Evolutionary conservation across 2,329 filamentous ascomycete genomes (phyloP).

Genomic region (Hypoxylon sp.): DNA sequence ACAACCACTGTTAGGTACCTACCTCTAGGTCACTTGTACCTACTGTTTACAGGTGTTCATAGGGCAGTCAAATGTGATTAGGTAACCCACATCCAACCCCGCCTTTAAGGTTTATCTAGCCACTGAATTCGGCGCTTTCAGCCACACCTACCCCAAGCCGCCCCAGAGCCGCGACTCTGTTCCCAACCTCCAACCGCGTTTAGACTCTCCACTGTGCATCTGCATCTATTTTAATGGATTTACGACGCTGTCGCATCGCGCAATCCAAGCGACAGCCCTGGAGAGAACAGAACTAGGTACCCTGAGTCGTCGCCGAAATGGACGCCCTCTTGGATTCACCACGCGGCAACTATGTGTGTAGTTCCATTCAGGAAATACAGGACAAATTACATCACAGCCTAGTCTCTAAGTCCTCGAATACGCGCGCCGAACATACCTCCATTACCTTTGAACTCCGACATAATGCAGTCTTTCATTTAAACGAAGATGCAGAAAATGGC

Average conservation of each 20-base stretch:
- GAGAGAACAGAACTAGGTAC: not conserved
- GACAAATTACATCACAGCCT: conserved; percentile 61
- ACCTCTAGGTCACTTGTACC: no score
- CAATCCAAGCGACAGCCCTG: conserved; percentile 8
- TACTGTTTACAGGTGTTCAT: no score
- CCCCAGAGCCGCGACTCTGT: conserved; percentile 19
- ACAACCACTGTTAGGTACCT: no score
- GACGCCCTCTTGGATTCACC: conserved; percentile 54
- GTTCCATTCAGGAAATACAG: conserved; percentile 64
- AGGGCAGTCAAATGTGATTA: no score
- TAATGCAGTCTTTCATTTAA: conserved; percentile 61
- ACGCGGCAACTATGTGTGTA: conserved; percentile 54
- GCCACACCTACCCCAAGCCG: conserved; percentile 9
- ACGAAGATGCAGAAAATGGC: conserved; percentile 57
- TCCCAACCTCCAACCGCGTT: conserved; percentile 36
- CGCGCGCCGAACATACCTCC: conserved; percentile 66
- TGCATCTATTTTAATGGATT: conserved; percentile 22
- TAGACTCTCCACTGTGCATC: conserved; percentile 26
- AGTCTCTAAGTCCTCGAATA: conserved; percentile 61
- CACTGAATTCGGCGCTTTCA: not conserved
- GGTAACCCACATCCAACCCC: no score
- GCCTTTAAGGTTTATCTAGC: no score
- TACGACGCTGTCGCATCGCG: conserved; percentile 23
- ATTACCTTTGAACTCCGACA: conserved; percentile 64
- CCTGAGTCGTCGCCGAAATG: conserved; percentile 43